A percentile compares a stretch with the other conserved stretches of the same genome.
These are phyloP conservation scores for Phylloporus gajari DNA, from an alignment of 1,284 basidiomycete species.

Conservation along the genomic window DNA sequence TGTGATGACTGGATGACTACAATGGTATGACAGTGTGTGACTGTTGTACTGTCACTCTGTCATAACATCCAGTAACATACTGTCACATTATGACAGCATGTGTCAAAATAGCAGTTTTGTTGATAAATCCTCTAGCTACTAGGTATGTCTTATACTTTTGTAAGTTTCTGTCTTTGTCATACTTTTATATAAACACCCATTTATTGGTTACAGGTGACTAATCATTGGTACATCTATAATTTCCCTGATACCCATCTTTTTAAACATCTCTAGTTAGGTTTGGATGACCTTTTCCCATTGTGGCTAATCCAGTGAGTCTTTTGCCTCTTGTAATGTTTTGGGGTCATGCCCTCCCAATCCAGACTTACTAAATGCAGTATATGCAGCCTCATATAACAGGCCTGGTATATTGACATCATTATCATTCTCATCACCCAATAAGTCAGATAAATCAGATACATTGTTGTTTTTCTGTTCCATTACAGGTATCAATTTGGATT, in stretches of 20 bases:
- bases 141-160: background rate
- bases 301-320: background rate
- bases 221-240: background rate
- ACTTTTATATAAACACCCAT: constrained; percentile 1
- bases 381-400: background rate
- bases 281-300: background rate
- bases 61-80: no score
- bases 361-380: background rate
- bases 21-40: no score
- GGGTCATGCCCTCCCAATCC: background rate
- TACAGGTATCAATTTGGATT: no score
- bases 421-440: background rate
- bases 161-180: background rate
- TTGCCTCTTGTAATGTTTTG: background rate
- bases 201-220: background rate
- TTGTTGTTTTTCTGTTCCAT: no score
- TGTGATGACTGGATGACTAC: no score
- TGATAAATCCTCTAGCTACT: background rate
- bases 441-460: no score
- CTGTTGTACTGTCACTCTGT: no score
- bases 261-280: background rate
- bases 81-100: no score
- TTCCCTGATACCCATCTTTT: background rate
- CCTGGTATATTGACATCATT: background rate
- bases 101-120: no score